Evolutionary conservation across 129 eudicot genomes (phyloP), one percentile per base, ranked within the genome.

Genomic region (Pulicaria dysenterica): DNA sequence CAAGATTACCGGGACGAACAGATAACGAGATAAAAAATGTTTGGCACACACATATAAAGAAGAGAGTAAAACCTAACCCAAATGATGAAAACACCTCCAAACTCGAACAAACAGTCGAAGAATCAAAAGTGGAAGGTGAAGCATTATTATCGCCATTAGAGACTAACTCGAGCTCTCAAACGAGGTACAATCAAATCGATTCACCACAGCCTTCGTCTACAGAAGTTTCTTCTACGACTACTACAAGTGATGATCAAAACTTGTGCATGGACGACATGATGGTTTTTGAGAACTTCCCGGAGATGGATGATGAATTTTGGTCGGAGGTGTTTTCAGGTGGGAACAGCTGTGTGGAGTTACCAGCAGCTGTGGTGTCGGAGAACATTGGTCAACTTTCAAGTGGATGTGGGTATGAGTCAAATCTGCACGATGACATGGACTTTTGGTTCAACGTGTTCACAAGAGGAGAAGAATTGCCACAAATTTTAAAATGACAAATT

Each of bases 11-110:
- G 0, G 97, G 97, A 7, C 80, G 97, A 6, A 91, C 97, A 0
- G 97, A 91, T 73, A 91, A 91, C 40, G 95, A 91, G 59, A 91
- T 91, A 0, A 91, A 91, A 44, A 91, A 91, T 36, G 86, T 91
- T 12, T 91, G 97, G 97, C 87, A 91, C 74, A 88, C 95, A 7
- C 91, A 86, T 70, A 78, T 91, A 60, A 91, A 88, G 69, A 91
- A 91, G 71, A 77, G 79, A 66, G 72, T 34, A 50, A 31, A 62
- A 42, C 47, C 36, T 47, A 46, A 58, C 50, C 50, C 74, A 43
- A 31, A 13, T 15, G 37, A 34, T 3, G 0, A 39, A n/a, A 51
- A 58, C 7, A 14, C 24, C 0, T 62, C 78, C 4, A 49, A 41
- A 48, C 16, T 36, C 7, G 37, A 68, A 31, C 49, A 34, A 40